These are phyloP conservation scores for Phytophthora europaea DNA, from an alignment of 352 stramenopile species.

Conservation along the genomic window DNA sequence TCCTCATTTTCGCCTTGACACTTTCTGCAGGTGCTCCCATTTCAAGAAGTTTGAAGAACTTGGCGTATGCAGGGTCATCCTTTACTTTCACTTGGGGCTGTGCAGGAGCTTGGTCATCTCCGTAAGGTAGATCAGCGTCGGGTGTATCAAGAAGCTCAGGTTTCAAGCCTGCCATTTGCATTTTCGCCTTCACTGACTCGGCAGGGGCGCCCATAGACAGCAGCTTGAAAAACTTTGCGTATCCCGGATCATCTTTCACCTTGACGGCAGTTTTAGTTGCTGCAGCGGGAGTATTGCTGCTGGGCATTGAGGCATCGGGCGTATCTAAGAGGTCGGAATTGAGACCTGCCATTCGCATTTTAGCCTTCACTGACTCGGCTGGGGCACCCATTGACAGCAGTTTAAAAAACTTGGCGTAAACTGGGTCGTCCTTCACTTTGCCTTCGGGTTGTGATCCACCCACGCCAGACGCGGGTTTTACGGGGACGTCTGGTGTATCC, in stretches of 20 bases:
- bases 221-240: conserved; percentile 85
- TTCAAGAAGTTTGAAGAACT: conserved; percentile 79
- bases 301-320: conserved; percentile 54
- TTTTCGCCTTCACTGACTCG: conserved; percentile 68
- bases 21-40: conserved; percentile 68
- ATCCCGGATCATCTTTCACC: conserved; percentile 73
- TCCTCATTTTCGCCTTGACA: conserved; percentile 79
- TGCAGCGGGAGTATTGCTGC: conserved; percentile 9
- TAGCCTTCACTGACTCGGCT: conserved; percentile 60
- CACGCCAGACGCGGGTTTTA: conserved; percentile 23
- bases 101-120: background rate
- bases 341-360: conserved; percentile 67
- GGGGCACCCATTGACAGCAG: conserved; percentile 70
- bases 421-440: conserved; percentile 69
- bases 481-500: conserved; percentile 60
- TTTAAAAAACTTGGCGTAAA: conserved; percentile 82
- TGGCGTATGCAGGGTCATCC: conserved; percentile 71
- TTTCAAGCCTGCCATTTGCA: conserved; percentile 71
- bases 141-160: conserved; percentile 80
- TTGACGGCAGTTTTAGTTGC: conserved; percentile 30
- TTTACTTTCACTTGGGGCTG: conserved; percentile 59
- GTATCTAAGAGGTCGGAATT: conserved; percentile 78
- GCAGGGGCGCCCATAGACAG: conserved; percentile 65
- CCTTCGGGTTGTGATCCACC: conserved; percentile 24
- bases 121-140: conserved; percentile 47